phyloP scores from a whole-genome alignment of 1,139 yeast genomes.

The Suhomyces yuchorum region DNA sequence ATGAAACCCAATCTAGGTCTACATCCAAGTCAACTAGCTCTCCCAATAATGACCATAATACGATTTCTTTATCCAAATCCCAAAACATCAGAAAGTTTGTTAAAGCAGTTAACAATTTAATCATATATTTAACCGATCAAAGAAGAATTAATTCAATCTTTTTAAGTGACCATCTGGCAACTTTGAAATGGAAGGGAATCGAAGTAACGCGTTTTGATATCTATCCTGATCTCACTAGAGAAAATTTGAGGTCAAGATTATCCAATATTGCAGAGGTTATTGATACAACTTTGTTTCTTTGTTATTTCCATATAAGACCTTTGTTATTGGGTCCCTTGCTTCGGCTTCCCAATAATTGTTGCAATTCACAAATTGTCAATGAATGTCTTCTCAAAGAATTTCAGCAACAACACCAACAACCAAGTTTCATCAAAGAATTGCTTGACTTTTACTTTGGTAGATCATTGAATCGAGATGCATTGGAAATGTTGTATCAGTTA shows the following conservation, averaged over 20 bases:
- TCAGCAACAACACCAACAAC: slow-evolving; percentile 30
- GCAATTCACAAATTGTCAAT: slow-evolving; percentile 68
- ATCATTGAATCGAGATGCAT: slow-evolving; percentile 65
- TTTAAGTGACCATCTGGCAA: slow-evolving; percentile 32
- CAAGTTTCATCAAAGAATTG: slow-evolving; percentile 63
- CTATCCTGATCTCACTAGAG: slow-evolving; percentile 26
- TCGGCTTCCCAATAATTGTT: slow-evolving; percentile 68
- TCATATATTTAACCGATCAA: slow-evolving; percentile 59
- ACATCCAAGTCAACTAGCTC: slow-evolving; percentile 1
- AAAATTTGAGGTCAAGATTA: slow-evolving; percentile 18
- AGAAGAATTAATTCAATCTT: slow-evolving; percentile 50
- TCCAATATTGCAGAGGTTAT: slow-evolving; percentile 50
- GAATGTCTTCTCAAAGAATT: slow-evolving; percentile 44
- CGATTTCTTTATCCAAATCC: slow-evolving; percentile 20
- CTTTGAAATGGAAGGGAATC: slow-evolving; percentile 49
- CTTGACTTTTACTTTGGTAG: slow-evolving; percentile 77
- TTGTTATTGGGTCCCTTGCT: slow-evolving; percentile 81
- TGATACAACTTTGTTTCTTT: slow-evolving; percentile 77
- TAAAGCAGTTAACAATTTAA: slow-evolving; percentile 52
- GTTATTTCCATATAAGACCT: slow-evolving; percentile 69
- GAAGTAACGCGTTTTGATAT: slow-evolving; percentile 44
- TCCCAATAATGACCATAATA: slow-evolving; percentile 3
- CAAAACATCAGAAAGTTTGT: slow-evolving; percentile 32
- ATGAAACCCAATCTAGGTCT: slow-evolving; percentile 15
- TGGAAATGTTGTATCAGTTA: slow-evolving; percentile 54